A percentile compares a stretch with the other conserved stretches of the same genome.
phyloP scores from a whole-genome alignment of 2,329 filamentous ascomycete genomes.

The Ascochyta viciae-villosae region DNA sequence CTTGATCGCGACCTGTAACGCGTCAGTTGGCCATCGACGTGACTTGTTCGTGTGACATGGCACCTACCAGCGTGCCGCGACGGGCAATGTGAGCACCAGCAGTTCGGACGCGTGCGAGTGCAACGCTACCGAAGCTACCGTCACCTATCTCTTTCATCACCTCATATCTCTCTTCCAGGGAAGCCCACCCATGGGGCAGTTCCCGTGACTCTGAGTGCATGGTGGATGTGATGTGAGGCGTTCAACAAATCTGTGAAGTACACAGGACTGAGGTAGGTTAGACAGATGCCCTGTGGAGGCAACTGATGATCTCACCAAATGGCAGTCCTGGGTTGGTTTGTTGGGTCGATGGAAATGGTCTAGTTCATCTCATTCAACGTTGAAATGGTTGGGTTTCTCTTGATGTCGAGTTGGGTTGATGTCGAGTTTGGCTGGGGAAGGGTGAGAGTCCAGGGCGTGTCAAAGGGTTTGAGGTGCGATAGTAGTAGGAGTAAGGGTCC shows the following conservation, averaged over 20 bases:
- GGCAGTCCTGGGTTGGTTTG: constrained; percentile 21
- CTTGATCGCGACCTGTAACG: constrained; percentile 88
- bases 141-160: constrained; percentile 98
- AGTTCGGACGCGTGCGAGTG: constrained; percentile 86
- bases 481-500: constrained; percentile 32
- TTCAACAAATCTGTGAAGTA: constrained; percentile 19
- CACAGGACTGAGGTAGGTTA: constrained; percentile 27
- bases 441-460: too few species aligned
- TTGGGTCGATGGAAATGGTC: constrained; percentile 14
- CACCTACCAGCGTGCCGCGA: constrained; percentile 86
- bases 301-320: constrained; percentile 26
- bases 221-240: constrained; percentile 26
- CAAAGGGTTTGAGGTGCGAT: too few species aligned
- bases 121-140: constrained; percentile 97
- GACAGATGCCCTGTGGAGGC: constrained; percentile 7
- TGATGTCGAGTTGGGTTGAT: constrained; percentile 16
- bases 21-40: constrained; percentile 27
- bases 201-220: constrained; percentile 80
- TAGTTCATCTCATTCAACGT: constrained; percentile 45
- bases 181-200: constrained; percentile 71
- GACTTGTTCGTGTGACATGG: constrained; percentile 28
- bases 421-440: constrained; percentile 25
- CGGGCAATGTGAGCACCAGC: constrained; percentile 88
- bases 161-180: constrained; percentile 92
- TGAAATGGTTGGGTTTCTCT: not conserved